Conservation (phyloP, 306 rosid species). For the Hippophae gyantsensis region DNA sequence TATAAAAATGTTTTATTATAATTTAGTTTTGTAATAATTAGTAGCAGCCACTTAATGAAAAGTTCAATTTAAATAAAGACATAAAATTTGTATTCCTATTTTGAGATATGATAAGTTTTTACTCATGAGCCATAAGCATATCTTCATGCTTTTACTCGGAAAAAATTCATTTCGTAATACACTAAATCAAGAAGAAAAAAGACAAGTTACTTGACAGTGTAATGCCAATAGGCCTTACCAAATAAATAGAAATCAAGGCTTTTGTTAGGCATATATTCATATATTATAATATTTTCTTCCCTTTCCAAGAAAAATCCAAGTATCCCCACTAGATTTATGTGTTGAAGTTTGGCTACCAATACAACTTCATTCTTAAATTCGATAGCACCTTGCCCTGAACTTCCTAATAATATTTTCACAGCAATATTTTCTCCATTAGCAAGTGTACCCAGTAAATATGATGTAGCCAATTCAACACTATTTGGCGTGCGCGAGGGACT, state of each 20-base stretch:
- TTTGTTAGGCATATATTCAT: conserved; percentile 12
- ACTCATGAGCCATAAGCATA: neutral
- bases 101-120: neutral
- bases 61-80: neutral
- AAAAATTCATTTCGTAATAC: neutral
- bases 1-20: neutral
- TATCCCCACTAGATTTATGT: conserved; percentile 14
- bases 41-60: neutral
- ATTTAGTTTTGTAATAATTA: too few species aligned
- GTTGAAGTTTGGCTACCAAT: conserved; percentile 11
- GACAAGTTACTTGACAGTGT: neutral
- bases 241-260: conserved; percentile 12
- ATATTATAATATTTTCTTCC: conserved; percentile 14
- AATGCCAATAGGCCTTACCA: neutral
- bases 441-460: conserved; percentile 10
- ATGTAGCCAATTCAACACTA: too few species aligned
- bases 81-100: neutral
- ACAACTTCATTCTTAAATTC: conserved; percentile 14
- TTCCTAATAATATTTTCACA: conserved; percentile 20
- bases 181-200: neutral
- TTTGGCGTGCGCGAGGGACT: too few species aligned
- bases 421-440: conserved; percentile 10
- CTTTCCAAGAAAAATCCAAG: conserved; percentile 24
- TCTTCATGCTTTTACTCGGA: neutral
- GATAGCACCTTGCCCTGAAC: conserved; percentile 21